These are phyloP conservation scores for Melampsora abietis-canadensis DNA, from an alignment of 1,284 basidiomycete species.

Conservation along the genomic window DNA sequence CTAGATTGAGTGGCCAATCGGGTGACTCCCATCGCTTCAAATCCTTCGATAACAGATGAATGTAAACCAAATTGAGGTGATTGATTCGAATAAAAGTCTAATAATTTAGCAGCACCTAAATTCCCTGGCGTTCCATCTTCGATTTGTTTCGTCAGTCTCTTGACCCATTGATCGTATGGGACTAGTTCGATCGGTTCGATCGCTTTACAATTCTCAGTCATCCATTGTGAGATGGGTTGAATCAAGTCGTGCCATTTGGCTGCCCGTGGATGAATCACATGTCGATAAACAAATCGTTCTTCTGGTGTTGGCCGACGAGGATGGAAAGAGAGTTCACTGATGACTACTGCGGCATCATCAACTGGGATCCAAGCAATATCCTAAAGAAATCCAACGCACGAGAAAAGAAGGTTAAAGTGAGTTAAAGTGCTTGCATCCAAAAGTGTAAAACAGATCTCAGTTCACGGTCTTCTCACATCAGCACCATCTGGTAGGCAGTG, in stretches of 20 bases:
- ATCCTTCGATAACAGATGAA: background rate
- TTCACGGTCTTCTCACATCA: background rate
- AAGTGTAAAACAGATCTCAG: background rate
- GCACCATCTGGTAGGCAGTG: conserved; percentile 12
- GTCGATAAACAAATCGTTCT: background rate
- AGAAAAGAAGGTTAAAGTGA: background rate
- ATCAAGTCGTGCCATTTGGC: conserved; percentile 5
- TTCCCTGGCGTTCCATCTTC: background rate
- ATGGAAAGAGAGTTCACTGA: conserved; percentile 7
- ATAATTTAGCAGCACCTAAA: background rate
- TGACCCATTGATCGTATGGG: background rate
- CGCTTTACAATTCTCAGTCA: background rate
- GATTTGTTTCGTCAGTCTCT: background rate
- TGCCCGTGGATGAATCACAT: conserved; percentile 9
- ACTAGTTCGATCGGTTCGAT: background rate
- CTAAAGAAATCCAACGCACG: background rate
- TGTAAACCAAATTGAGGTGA: background rate
- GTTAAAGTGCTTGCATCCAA: background rate
- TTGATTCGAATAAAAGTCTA: background rate
- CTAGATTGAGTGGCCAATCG: background rate
- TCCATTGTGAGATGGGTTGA: background rate
- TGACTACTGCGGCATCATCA: background rate
- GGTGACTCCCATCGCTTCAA: background rate
- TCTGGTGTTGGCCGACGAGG: background rate
- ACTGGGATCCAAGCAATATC: conserved; percentile 14